Conservation (phyloP, 768 basidiomycete species). For the Neoboletus magnificus region DNA sequence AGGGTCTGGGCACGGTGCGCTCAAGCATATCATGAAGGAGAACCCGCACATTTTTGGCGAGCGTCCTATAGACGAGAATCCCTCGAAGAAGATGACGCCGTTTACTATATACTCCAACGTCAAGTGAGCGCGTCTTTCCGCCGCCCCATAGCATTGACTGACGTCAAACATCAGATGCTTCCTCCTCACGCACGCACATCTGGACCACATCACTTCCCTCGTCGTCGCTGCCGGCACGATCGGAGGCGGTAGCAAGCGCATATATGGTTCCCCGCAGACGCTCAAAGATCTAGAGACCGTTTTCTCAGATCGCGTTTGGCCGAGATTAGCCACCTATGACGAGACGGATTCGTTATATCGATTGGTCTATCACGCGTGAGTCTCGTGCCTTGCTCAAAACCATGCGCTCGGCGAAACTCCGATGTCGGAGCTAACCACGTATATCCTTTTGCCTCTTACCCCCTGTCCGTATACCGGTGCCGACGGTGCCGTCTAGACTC, state of each 20-base stretch:
- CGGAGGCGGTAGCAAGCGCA: conserved; percentile 55
- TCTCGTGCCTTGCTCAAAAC: conserved; percentile 6
- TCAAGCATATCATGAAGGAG: conserved; percentile 56
- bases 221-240: conserved; percentile 82
- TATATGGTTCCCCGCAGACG: conserved; percentile 58
- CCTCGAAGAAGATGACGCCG: conserved; percentile 18
- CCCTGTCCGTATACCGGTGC: background rate
- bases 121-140: conserved; percentile 21
- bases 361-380: conserved; percentile 65
- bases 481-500: conserved; percentile 36
- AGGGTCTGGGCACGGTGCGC: conserved; percentile 87
- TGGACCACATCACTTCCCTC: conserved; percentile 85
- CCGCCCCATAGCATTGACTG: background rate
- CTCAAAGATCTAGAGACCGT: conserved; percentile 67
- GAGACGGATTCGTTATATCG: conserved; percentile 57
- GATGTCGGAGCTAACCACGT: conserved; percentile 10
- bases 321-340: conserved; percentile 75
- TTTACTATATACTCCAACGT: conserved; percentile 31
- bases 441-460: background rate
- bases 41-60: conserved; percentile 53
- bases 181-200: conserved; percentile 83
- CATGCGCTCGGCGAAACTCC: background rate
- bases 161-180: conserved; percentile 54
- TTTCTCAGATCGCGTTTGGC: conserved; percentile 83
- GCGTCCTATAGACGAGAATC: conserved; percentile 6